Evolutionary conservation across 2,329 filamentous ascomycete genomes (phyloP).

Genomic region (Exutisphaerella laricina): DNA sequence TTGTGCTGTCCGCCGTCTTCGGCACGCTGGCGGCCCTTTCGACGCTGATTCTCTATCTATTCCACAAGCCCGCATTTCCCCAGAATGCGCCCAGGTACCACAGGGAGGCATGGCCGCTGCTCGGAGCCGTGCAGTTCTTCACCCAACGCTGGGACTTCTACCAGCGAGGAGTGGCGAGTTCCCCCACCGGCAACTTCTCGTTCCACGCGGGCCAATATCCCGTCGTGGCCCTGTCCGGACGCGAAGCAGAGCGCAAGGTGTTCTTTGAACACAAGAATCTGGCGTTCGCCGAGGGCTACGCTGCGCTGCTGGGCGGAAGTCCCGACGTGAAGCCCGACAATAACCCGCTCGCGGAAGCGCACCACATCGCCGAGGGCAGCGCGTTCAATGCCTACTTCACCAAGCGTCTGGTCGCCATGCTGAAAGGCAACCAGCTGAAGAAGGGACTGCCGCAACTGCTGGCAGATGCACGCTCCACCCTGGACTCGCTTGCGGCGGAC

Average conservation of each 20-base stretch:
- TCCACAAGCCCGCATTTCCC: constrained; percentile 20
- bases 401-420: constrained; percentile 23
- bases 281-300: constrained; percentile 41
- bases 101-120: constrained; percentile 35
- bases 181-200: constrained; percentile 42
- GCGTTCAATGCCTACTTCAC: constrained; percentile 25
- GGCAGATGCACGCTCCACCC: constrained; percentile 37
- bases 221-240: constrained; percentile 44
- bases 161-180: constrained; percentile 29
- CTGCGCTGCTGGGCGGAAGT: constrained; percentile 23
- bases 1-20: constrained; percentile 10
- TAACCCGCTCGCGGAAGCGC: constrained; percentile 16
- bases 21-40: constrained; percentile 13
- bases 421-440: constrained; percentile 26
- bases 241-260: constrained; percentile 37
- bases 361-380: constrained; percentile 2
- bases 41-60: constrained; percentile 20
- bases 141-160: constrained; percentile 44
- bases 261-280: constrained; percentile 46
- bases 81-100: constrained; percentile 23
- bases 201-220: constrained; percentile 45
- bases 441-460: constrained; percentile 40
- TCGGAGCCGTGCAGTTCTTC: constrained; percentile 46
- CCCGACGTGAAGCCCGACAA: constrained; percentile 32
- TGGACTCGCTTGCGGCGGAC: constrained; percentile 36